Evolutionary conservation across 2,329 filamentous ascomycete species (phyloP), one percentile per base, ranked within the genome.

Genomic region (Xylaria sp.): DNA sequence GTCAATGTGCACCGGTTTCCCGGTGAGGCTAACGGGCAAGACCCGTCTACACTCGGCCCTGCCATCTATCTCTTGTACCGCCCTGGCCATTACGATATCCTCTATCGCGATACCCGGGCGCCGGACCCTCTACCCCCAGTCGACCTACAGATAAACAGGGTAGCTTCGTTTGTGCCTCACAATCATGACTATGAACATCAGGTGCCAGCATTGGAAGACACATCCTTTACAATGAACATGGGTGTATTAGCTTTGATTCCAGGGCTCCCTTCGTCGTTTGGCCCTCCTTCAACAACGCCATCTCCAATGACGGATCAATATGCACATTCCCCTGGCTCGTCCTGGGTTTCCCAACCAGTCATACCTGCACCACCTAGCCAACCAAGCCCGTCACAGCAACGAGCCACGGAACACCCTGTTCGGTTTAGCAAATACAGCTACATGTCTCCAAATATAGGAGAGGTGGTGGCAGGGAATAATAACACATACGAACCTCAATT

Each of bases 71-170:
- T 86, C 69, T 86, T 85, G 77, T 94, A 82, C 87, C 90, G 83
- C 78, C 97, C 84, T 50, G 93, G 93, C 69, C 96, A 98, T 81
- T 99, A 98, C 80, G 96, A 98, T 80, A 90, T 99, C 69, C 86
- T 98, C 40, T 99, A 99, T 84, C 78, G 83, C 85, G 64, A 75
- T 67, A 53, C 66, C 71, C 54, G 70, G 66, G 60, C 74, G 65
- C 72, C 78, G 70, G 63, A 72, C 68, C 77, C 62, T 68, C 76
- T 60, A 53, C 72, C 65, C 68, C 76, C 76, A 42, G 54, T 65
- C 29, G 60, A 72, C 23, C 71, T 90, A 53, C 86, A 88, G 71
- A 85, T 91, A 54, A 83, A 89, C 73, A 82, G 86, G 27, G 86
- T 84, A 10, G 79, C 81, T 16, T 78, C 80, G 2, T 83, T 88